These are phyloP conservation scores for Amniculicola lignicola DNA, from an alignment of 495 filamentous ascomycete genomes.

Conservation along the genomic window DNA sequence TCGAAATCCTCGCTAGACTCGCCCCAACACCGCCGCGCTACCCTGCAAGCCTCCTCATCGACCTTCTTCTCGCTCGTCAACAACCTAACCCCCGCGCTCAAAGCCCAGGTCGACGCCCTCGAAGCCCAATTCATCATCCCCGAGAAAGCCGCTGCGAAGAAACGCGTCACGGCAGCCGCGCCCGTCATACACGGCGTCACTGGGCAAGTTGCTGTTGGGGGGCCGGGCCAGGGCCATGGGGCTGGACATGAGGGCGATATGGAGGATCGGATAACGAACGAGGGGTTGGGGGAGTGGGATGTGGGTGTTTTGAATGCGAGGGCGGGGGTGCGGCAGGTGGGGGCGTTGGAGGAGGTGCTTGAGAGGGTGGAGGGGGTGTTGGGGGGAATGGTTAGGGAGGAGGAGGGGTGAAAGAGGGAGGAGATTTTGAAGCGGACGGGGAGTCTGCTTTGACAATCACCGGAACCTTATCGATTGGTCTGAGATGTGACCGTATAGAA, in stretches of 20 bases:
- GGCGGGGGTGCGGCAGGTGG: slow-evolving; percentile 68
- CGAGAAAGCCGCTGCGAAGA: not conserved
- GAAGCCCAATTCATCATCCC: slow-evolving; percentile 43
- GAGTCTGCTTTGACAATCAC: no score
- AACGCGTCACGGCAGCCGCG: no score
- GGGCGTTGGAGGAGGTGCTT: slow-evolving; percentile 84
- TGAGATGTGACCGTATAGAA: no score
- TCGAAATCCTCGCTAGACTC: slow-evolving; percentile 20
- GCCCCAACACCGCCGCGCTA: slow-evolving; percentile 48
- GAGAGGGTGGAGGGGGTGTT: slow-evolving; percentile 54
- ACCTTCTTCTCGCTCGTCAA: slow-evolving; percentile 62
- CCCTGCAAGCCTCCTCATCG: slow-evolving; percentile 61
- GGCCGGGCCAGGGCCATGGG: slow-evolving; percentile 2
- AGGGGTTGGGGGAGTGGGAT: slow-evolving; percentile 63
- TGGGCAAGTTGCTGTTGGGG: no score
- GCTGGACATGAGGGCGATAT: slow-evolving; percentile 1
- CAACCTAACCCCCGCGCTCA: slow-evolving; percentile 49
- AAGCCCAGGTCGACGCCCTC: slow-evolving; percentile 73
- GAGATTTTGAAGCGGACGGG: no score
- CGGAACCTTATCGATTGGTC: no score
- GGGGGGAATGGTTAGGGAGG: slow-evolving; percentile 36
- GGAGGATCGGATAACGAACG: slow-evolving; percentile 47
- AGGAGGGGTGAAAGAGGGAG: no score
- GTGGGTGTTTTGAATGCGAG: slow-evolving; percentile 83
- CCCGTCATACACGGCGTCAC: no score